Conservation (phyloP, 306 rosid species). For the Prunus padus region DNA sequence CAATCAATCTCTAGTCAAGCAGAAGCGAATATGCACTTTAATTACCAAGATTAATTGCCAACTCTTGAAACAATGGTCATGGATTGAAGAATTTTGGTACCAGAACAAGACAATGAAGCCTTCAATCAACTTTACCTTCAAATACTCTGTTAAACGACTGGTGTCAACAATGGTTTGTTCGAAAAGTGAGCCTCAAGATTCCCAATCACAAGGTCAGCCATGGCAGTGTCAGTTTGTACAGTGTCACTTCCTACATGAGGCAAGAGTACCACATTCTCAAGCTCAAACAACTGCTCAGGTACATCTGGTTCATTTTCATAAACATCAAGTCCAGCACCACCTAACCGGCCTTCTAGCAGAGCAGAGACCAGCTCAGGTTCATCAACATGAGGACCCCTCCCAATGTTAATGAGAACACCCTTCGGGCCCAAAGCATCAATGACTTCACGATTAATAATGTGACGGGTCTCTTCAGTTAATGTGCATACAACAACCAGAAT, state of each 20-base stretch:
- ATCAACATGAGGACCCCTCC: slow-evolving; percentile 77
- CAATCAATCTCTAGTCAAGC: not conserved
- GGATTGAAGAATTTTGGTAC: not conserved
- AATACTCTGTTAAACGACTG: slow-evolving; percentile 37
- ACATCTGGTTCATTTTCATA: slow-evolving; percentile 79
- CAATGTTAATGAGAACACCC: slow-evolving; percentile 72
- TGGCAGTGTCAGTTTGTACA: slow-evolving; percentile 58
- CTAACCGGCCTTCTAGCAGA: slow-evolving; percentile 70
- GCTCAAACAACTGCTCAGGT: slow-evolving; percentile 61
- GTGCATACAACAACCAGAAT: slow-evolving; percentile 79
- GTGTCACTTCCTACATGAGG: slow-evolving; percentile 80
- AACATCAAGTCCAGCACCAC: slow-evolving; percentile 87
- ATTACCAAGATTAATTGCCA: not conserved
- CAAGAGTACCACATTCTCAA: slow-evolving; percentile 71
- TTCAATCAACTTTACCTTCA: too few species aligned
- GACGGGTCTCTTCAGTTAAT: slow-evolving; percentile 55
- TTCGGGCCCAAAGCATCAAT: slow-evolving; percentile 74
- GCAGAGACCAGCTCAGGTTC: slow-evolving; percentile 71
- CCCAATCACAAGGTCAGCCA: slow-evolving; percentile 73
- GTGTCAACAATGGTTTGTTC: slow-evolving; percentile 66
- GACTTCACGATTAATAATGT: slow-evolving; percentile 67
- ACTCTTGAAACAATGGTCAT: not conserved
- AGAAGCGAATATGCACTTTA: not conserved
- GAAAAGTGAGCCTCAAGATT: slow-evolving; percentile 80
- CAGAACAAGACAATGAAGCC: too few species aligned